phyloP scores from a whole-genome alignment of 2,329 filamentous ascomycete genomes.

The Penicillium sp. region DNA sequence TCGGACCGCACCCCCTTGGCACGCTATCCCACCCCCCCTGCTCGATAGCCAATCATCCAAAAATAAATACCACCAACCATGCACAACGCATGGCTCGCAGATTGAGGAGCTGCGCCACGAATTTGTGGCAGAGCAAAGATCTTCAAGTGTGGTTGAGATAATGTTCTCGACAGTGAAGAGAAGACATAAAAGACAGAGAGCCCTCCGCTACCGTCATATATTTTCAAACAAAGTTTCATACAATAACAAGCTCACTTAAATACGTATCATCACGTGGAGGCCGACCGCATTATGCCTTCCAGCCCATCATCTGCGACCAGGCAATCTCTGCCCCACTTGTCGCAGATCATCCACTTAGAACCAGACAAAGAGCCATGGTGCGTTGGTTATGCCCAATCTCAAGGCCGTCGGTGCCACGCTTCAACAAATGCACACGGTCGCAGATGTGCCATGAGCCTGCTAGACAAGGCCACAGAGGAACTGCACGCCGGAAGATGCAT shows the following conservation, averaged over 20 bases:
- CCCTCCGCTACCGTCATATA: not conserved
- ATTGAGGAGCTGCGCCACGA: not conserved
- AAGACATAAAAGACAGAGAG: not conserved
- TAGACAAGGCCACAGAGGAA: constrained; percentile 14
- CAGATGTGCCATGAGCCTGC: constrained; percentile 9
- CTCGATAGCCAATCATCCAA: not conserved
- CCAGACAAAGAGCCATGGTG: constrained; percentile 20
- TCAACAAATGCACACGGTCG: constrained; percentile 14
- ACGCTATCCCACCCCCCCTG: too few species aligned
- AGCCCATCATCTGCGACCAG: too few species aligned
- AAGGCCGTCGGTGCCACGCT: constrained; percentile 16
- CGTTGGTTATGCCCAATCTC: constrained; percentile 15
- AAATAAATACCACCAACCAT: not conserved
- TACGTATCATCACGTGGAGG: too few species aligned
- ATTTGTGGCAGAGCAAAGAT: not conserved
- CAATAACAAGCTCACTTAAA: too few species aligned
- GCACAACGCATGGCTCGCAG: not conserved
- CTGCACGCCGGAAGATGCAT: constrained; percentile 13
- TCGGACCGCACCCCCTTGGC: too few species aligned
- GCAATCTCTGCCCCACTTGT: constrained; percentile 6
- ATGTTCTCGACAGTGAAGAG: not conserved
- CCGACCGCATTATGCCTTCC: too few species aligned
- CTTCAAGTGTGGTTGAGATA: not conserved
- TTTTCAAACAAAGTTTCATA: not conserved
- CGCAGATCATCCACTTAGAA: constrained; percentile 16